These are phyloP conservation scores for Amaranthus palmeri DNA, from an alignment of 148 eudicot species.

Conservation along the genomic window DNA sequence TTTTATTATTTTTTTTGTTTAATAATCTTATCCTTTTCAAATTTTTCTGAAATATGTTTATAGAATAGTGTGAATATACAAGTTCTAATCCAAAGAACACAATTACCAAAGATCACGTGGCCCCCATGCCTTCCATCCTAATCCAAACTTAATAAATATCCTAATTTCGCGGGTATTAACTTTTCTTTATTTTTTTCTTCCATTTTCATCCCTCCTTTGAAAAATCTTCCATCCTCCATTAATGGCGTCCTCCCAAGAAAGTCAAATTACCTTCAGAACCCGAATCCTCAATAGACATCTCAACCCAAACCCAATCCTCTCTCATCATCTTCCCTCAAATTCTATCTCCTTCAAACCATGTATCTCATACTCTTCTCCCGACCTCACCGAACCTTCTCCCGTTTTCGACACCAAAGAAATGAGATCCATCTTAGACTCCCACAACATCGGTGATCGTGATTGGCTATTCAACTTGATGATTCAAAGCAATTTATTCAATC, in stretches of 20 bases:
- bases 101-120: no score
- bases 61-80: no score
- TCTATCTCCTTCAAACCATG: slow-evolving; percentile 35
- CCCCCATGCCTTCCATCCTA: no score
- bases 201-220: background rate
- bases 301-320: slow-evolving; percentile 23
- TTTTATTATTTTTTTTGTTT: no score
- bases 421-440: slow-evolving; percentile 61
- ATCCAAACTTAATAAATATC: no score
- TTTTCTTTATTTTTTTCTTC: background rate
- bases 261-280: background rate
- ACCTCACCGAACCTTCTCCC: slow-evolving; percentile 28
- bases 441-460: slow-evolving; percentile 63
- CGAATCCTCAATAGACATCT: slow-evolving; percentile 53
- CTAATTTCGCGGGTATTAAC: no score
- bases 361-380: slow-evolving; percentile 54
- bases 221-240: background rate
- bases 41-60: no score
- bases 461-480: slow-evolving; percentile 55
- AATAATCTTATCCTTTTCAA: no score
- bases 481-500: slow-evolving; percentile 54
- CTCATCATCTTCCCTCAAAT: background rate
- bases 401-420: slow-evolving; percentile 40
- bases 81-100: no score
- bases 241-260: background rate